A percentile compares a stretch with the other conserved stretches of the same genome.
phyloP scores from a whole-genome alignment of 306 rosid genomes.

The Prunus davidiana region DNA sequence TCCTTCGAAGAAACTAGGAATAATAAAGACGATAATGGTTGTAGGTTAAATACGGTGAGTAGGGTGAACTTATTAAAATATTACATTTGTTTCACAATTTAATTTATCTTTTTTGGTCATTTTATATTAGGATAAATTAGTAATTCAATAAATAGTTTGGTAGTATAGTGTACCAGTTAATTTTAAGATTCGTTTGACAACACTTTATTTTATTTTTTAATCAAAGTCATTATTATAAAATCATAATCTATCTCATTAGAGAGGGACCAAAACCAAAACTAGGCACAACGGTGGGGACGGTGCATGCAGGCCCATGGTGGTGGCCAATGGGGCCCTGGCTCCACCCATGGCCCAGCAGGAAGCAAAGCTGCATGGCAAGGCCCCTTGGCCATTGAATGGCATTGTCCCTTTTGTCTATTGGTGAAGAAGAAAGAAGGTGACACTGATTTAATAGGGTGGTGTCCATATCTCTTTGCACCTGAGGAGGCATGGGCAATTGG shows the following conservation, averaged over 20 bases:
- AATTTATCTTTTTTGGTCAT: too few species aligned
- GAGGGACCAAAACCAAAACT: slow-evolving; percentile 19
- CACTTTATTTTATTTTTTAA: too few species aligned
- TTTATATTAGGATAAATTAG: too few species aligned
- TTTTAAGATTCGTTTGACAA: too few species aligned
- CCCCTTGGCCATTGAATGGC: slow-evolving; percentile 45
- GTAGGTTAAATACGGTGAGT: too few species aligned
- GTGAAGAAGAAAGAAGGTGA: slow-evolving; percentile 24
- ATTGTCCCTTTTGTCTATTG: slow-evolving; percentile 44
- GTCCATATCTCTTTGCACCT: slow-evolving; percentile 29
- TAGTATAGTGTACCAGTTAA: too few species aligned
- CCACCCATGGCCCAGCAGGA: slow-evolving; percentile 15
- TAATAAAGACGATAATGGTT: not conserved
- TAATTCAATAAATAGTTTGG: too few species aligned
- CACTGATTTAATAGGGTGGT: slow-evolving; percentile 25
- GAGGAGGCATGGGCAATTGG: slow-evolving; percentile 26
- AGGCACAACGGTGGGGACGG: slow-evolving; percentile 38
- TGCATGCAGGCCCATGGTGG: slow-evolving; percentile 17
- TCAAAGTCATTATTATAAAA: too few species aligned
- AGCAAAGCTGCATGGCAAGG: slow-evolving; percentile 44
- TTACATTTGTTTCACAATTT: too few species aligned
- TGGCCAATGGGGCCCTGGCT: slow-evolving; percentile 27
- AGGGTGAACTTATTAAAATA: too few species aligned
- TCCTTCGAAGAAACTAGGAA: slow-evolving; percentile 47
- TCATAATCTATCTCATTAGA: not conserved